phyloP scores from a whole-genome alignment of 1,284 basidiomycete species.

The Fomitopsis pinicola region DNA sequence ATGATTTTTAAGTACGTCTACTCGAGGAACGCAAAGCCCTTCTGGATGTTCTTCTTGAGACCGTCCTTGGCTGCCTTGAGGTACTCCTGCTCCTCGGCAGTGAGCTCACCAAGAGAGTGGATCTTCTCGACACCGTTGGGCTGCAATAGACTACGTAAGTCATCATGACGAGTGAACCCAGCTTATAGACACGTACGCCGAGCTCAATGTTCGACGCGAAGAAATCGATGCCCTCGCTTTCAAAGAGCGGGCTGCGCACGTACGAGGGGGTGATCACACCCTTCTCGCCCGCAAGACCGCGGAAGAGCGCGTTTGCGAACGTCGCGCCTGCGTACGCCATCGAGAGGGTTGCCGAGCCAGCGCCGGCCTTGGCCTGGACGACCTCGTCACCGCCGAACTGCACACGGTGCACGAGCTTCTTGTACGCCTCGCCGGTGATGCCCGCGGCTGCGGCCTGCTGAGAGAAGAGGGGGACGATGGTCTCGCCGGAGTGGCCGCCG shows the following conservation, averaged over 20 bases:
- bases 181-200: conserved; percentile 55
- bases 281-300: conserved; percentile 85
- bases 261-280: conserved; percentile 83
- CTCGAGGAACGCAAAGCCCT: conserved; percentile 80
- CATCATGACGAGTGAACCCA: neutral
- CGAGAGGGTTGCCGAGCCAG: conserved; percentile 83
- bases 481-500: conserved; percentile 95
- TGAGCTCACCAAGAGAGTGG: conserved; percentile 72
- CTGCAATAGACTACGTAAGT: conserved; percentile 33
- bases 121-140: conserved; percentile 89
- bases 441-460: conserved; percentile 67
- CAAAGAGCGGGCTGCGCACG: conserved; percentile 84
- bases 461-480: conserved; percentile 93
- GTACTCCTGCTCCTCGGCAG: conserved; percentile 81
- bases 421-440: conserved; percentile 65
- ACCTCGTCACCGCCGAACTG: conserved; percentile 97
- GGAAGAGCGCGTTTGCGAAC: conserved; percentile 81
- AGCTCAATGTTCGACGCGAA: conserved; percentile 91
- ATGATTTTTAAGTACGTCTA: conserved; percentile 8
- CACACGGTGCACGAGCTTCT: conserved; percentile 80
- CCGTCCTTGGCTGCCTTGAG: conserved; percentile 88
- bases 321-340: conserved; percentile 93
- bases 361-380: conserved; percentile 89
- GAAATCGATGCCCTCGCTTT: conserved; percentile 80
- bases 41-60: conserved; percentile 96